phyloP scores from a whole-genome alignment of 805 yeast genomes.

The Ogataea paradorogensis region DNA sequence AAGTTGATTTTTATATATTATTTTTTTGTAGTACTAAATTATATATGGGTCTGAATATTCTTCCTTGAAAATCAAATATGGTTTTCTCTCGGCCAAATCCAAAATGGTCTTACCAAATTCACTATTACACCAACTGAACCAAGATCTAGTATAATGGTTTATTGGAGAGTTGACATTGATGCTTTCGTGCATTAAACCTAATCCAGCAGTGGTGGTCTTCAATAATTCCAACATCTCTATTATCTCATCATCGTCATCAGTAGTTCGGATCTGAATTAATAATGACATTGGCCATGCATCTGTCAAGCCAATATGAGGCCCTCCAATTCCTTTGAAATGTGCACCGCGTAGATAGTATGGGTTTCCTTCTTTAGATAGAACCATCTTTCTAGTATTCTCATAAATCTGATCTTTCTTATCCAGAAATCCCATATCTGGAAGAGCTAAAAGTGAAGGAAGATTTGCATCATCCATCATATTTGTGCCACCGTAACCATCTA shows the following conservation, averaged over 20 bases:
- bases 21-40: slow-evolving; percentile 17
- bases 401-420: slow-evolving; percentile 53
- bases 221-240: slow-evolving; percentile 44
- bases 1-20: not conserved
- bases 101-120: slow-evolving; percentile 88
- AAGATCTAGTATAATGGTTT: slow-evolving; percentile 64
- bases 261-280: slow-evolving; percentile 71
- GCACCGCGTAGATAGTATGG: slow-evolving; percentile 71
- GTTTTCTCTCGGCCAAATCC: slow-evolving; percentile 69
- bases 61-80: slow-evolving; percentile 61
- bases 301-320: slow-evolving; percentile 81
- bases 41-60: slow-evolving; percentile 25
- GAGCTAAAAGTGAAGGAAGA: slow-evolving; percentile 73
- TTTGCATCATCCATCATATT: slow-evolving; percentile 89
- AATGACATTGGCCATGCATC: slow-evolving; percentile 92
- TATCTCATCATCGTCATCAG: slow-evolving; percentile 71
- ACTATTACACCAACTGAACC: slow-evolving; percentile 95
- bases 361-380: slow-evolving; percentile 64
- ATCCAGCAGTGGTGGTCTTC: slow-evolving; percentile 60
- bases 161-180: slow-evolving; percentile 61
- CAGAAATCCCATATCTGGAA: slow-evolving; percentile 76
- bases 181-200: slow-evolving; percentile 85
- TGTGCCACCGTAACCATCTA: slow-evolving; percentile 79
- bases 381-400: slow-evolving; percentile 76
- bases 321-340: slow-evolving; percentile 76